Base-by-base conservation (phyloP, 495 filamentous ascomycete species). In the Neurospora sp. region DNA sequence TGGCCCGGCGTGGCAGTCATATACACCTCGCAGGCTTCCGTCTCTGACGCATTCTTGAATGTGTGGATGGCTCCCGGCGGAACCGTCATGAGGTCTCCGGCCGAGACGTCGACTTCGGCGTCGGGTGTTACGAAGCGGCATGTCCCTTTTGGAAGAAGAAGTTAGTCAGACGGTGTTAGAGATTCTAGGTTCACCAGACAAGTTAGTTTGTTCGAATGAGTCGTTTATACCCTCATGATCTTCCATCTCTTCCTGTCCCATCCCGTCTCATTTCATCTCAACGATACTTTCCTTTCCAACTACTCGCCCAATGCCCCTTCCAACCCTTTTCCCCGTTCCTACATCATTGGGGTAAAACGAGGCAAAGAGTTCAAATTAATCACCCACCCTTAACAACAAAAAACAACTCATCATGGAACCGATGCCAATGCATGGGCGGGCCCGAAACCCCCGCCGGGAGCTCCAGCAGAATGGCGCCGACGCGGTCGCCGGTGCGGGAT, bases 391-490 rank as follows among this genome's bases (percentile, higher is more conserved):
- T 80, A 7, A 82, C 87, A 35, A 87, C 79, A 53, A 87, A 78
- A 79, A 88, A 89, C 39, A 84, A 82, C 79, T 88, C 85, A 73
- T 88, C 85, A 77, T 89, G 87, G 82, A 88, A 80, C 1, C 78
- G 75, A 70, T 80, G 78, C 79, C 81, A 81, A 47, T 81, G 79
- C 77, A 81, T 77, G 1, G 78, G 80, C 10, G 86, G 87, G 4
- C 86, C 87, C 5, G 82, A 77, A 14, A 81, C 83, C 1, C 80
- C 81, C 0, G 85, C 78, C 1, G 85, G 84, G 10, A 89, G 69
- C 71, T 80, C 83, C 70, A 88, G 75, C 70, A 85, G 80, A 42
- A 86, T 82, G 38, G 75, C 69, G 70, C 85, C 83, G 73, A 89
- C 79, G 68, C 86, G 84, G 77, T 86, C 85, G 74, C 85, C 83